A percentile compares a stretch with the other conserved stretches of the same genome.
phyloP scores from a whole-genome alignment of 352 stramenopile genomes.

The Nothophytophthora sp. region DNA sequence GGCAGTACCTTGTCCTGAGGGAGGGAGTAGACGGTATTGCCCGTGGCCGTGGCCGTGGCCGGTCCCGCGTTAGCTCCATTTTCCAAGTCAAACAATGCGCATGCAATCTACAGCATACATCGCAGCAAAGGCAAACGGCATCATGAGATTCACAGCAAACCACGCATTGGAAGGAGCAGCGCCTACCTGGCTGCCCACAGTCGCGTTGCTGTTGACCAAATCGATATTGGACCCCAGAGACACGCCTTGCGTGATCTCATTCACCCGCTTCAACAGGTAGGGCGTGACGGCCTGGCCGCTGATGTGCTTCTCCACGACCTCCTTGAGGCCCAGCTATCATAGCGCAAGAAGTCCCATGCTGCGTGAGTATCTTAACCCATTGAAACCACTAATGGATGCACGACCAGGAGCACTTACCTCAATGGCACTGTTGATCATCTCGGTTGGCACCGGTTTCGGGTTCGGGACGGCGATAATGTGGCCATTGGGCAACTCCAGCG shows the following conservation, averaged over 20 bases:
- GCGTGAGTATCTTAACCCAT: neutral
- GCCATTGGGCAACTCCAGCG: constrained; percentile 83
- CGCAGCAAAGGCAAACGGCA: neutral
- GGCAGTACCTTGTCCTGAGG: constrained; percentile 44
- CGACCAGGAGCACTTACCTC: constrained; percentile 28
- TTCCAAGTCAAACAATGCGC: constrained; percentile 66
- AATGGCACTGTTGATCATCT: constrained; percentile 92
- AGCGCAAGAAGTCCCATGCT: constrained; percentile 2
- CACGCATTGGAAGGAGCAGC: neutral
- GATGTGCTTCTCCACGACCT: constrained; percentile 87
- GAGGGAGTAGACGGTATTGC: constrained; percentile 38
- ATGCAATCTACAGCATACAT: constrained; percentile 49
- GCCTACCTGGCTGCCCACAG: constrained; percentile 92
- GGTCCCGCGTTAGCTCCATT: constrained; percentile 16
- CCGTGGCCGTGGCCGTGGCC: constrained; percentile 1
- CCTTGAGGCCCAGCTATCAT: constrained; percentile 66
- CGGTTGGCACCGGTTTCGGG: constrained; percentile 78
- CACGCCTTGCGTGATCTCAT: constrained; percentile 93
- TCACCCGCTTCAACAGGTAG: constrained; percentile 85
- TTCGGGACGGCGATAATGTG: constrained; percentile 91
- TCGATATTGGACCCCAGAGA: constrained; percentile 96
- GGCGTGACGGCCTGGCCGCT: constrained; percentile 96
- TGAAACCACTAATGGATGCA: neutral
- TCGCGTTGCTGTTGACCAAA: constrained; percentile 97
- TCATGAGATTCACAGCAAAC: neutral